Evolutionary conservation across 768 basidiomycete genomes (phyloP).

Genomic region (Rhodosporidiobolus odoratus): DNA sequence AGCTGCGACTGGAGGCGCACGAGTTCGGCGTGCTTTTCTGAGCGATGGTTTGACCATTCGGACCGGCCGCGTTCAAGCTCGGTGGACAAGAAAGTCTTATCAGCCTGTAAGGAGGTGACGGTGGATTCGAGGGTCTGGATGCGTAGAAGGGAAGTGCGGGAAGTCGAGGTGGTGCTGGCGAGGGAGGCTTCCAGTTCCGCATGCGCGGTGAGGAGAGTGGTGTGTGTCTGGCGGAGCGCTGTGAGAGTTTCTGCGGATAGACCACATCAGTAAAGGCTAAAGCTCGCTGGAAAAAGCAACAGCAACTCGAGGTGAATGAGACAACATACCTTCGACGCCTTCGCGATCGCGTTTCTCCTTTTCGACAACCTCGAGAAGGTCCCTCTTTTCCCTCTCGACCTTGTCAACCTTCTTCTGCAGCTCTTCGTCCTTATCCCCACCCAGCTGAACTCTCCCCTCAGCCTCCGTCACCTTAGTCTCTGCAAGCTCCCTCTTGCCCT

Average conservation of each 20-base stretch:
- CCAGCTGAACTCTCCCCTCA: not conserved
- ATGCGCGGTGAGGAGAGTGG: constrained; percentile 54
- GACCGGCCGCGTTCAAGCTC: constrained; percentile 57
- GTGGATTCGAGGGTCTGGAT: constrained; percentile 32
- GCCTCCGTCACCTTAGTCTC: not conserved
- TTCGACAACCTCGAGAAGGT: constrained; percentile 75
- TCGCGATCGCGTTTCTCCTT: constrained; percentile 69
- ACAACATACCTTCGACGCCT: constrained; percentile 64
- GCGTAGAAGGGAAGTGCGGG: constrained; percentile 23
- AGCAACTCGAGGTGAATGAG: constrained; percentile 4
- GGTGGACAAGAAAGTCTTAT: constrained; percentile 63
- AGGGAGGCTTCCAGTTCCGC: constrained; percentile 33
- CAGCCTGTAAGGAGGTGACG: constrained; percentile 69
- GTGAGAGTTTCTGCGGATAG: constrained; percentile 54
- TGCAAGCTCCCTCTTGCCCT: not conserved
- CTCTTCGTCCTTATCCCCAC: constrained; percentile 60
- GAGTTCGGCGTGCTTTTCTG: constrained; percentile 60
- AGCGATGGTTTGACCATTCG: constrained; percentile 20
- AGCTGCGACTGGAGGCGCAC: constrained; percentile 68
- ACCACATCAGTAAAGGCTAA: no score
- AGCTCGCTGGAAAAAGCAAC: no score
- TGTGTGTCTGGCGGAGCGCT: constrained; percentile 68
- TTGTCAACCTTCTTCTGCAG: constrained; percentile 68
- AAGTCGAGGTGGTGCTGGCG: constrained; percentile 10
- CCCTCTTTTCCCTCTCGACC: constrained; percentile 81